A percentile compares a stretch with the other conserved stretches of the same genome.
phyloP scores from a whole-genome alignment of 192 early-diverging fungal species.

The Chytriomyces sp. region DNA sequence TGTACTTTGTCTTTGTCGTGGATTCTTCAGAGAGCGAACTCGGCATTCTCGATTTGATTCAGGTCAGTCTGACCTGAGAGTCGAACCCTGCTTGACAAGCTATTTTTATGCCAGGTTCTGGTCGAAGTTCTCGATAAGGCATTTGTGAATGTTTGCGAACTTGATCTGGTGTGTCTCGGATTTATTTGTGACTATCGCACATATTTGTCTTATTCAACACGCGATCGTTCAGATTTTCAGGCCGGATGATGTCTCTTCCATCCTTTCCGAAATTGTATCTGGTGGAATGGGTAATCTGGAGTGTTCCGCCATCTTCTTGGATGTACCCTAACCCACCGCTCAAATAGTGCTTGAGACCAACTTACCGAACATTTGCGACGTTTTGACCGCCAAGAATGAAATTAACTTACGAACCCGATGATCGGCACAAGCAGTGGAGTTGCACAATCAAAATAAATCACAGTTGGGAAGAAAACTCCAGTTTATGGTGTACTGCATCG shows the following conservation, averaged over 20 bases:
- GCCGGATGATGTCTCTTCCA: slow-evolving; percentile 85
- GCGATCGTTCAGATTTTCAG: slow-evolving; percentile 76
- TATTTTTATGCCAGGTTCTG: slow-evolving; percentile 70
- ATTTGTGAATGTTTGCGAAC: slow-evolving; percentile 95
- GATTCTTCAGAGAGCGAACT: slow-evolving; percentile 96
- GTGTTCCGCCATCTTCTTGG: not conserved
- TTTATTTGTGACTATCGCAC: not conserved
- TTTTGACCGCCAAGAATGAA: slow-evolving; percentile 34
- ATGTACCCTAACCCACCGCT: not conserved
- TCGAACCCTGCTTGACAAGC: slow-evolving; percentile 24
- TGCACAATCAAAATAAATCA: no score
- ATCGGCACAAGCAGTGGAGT: not conserved
- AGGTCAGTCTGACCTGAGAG: slow-evolving; percentile 57
- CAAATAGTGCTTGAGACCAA: slow-evolving; percentile 33
- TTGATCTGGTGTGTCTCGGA: slow-evolving; percentile 75
- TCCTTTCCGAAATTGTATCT: slow-evolving; percentile 84
- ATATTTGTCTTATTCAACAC: not conserved
- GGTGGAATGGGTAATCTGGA: slow-evolving; percentile 77
- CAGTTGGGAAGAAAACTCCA: not conserved
- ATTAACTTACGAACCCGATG: slow-evolving; percentile 28
- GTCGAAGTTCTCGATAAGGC: slow-evolving; percentile 91
- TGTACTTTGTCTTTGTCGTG: slow-evolving; percentile 98
- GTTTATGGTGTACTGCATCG: not conserved
- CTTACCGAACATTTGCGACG: slow-evolving; percentile 36
- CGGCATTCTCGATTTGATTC: slow-evolving; percentile 93